A percentile compares a stretch with the other conserved stretches of the same genome.
Evolutionary conservation across 306 rosid genomes (phyloP).

Genomic region (Astragalus membranaceus): DNA sequence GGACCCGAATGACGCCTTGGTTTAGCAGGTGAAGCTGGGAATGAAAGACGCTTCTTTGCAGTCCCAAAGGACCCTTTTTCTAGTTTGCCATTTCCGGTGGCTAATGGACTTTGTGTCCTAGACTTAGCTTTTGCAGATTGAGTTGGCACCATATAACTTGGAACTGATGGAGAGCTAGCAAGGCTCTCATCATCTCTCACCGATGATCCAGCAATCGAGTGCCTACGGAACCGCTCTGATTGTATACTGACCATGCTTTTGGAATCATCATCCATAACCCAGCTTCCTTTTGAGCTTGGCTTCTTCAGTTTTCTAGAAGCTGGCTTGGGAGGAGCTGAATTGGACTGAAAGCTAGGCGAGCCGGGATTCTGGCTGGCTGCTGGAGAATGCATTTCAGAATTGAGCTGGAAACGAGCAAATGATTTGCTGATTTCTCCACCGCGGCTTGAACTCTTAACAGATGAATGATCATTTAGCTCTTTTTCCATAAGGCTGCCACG

Average conservation of each 20-base stretch:
- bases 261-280: constrained; percentile 53
- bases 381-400: constrained; percentile 75
- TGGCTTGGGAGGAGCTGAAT: constrained; percentile 67
- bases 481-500: constrained; percentile 38
- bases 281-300: constrained; percentile 59
- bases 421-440: constrained; percentile 92
- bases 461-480: constrained; percentile 53
- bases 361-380: constrained; percentile 57
- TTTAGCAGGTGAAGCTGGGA: constrained; percentile 68
- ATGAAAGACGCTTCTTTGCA: constrained; percentile 72
- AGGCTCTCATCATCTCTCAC: constrained; percentile 74
- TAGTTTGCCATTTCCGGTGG: constrained; percentile 44
- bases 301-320: constrained; percentile 49
- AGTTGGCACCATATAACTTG: constrained; percentile 85
- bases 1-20: constrained; percentile 77
- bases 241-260: constrained; percentile 63
- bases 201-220: constrained; percentile 59
- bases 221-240: constrained; percentile 75
- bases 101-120: constrained; percentile 64
- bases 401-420: constrained; percentile 79
- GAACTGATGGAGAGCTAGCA: constrained; percentile 64
- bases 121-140: constrained; percentile 86
- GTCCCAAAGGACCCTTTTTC: constrained; percentile 56
- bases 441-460: constrained; percentile 52
- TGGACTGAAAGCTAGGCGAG: constrained; percentile 46